These are phyloP conservation scores for Fusarium sp. DNA, from an alignment of 2,329 filamentous ascomycete genomes.

Conservation along the genomic window DNA sequence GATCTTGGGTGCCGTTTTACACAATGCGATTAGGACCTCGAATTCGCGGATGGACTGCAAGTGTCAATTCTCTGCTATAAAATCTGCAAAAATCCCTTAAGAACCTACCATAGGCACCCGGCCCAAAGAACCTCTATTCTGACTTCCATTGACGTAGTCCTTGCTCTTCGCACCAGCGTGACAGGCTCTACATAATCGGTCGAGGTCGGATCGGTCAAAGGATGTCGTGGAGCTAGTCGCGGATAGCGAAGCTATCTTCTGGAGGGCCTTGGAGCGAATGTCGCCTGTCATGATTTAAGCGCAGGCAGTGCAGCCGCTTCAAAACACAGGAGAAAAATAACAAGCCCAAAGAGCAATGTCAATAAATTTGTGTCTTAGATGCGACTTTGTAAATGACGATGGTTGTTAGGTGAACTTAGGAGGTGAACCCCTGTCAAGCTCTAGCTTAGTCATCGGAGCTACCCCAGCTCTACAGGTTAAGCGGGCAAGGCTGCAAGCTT, in stretches of 20 bases:
- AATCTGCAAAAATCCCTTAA: not conserved
- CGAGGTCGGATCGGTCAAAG: slow-evolving; percentile 72
- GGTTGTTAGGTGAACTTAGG: slow-evolving; percentile 36
- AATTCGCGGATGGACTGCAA: slow-evolving; percentile 85
- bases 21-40: slow-evolving; percentile 90
- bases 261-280: slow-evolving; percentile 70
- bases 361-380: slow-evolving; percentile 34
- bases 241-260: slow-evolving; percentile 74
- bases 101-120: slow-evolving; percentile 70
- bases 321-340: slow-evolving; percentile 14
- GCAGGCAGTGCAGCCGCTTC: not conserved
- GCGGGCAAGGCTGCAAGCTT: slow-evolving; percentile 64
- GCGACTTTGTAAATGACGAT: slow-evolving; percentile 38
- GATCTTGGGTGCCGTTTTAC: slow-evolving; percentile 85
- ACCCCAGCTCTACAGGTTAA: slow-evolving; percentile 44
- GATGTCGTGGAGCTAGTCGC: slow-evolving; percentile 64
- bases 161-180: slow-evolving; percentile 59
- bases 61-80: slow-evolving; percentile 32
- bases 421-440: slow-evolving; percentile 39
- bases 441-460: slow-evolving; percentile 58
- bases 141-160: slow-evolving; percentile 62
- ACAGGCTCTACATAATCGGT: slow-evolving; percentile 70
- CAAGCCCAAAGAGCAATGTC: slow-evolving; percentile 23
- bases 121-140: slow-evolving; percentile 59
- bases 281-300: slow-evolving; percentile 61